phyloP scores from a whole-genome alignment of 805 yeast genomes.

The Deakozyma indianensis region DNA sequence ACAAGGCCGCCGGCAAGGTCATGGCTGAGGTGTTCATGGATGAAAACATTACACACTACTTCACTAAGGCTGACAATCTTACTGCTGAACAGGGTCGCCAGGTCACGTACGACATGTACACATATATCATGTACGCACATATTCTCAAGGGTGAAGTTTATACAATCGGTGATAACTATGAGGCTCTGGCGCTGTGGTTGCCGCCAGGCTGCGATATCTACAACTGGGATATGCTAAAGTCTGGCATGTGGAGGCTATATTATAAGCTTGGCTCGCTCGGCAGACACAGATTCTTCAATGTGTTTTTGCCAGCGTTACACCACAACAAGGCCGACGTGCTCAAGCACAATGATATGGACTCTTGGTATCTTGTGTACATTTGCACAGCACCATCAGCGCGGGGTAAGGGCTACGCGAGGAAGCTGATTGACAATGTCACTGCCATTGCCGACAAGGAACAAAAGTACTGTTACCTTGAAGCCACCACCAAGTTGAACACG shows the following conservation, averaged over 20 bases:
- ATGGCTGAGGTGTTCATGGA: conserved; percentile 38
- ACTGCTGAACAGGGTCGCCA: conserved; percentile 23
- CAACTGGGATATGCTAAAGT: conserved; percentile 11
- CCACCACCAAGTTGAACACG: conserved; percentile 40
- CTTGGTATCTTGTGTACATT: conserved; percentile 47
- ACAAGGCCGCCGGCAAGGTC: conserved; percentile 40
- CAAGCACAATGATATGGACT: conserved; percentile 24
- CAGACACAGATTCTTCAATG: conserved; percentile 35
- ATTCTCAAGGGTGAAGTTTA: conserved; percentile 36
- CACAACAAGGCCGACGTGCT: conserved; percentile 30
- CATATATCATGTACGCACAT: conserved; percentile 37
- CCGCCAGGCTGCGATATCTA: conserved; percentile 16
- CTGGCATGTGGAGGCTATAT: conserved; percentile 23
- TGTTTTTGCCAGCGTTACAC: conserved; percentile 33
- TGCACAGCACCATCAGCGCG: conserved; percentile 44
- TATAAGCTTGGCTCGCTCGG: conserved; percentile 27
- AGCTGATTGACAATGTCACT: conserved; percentile 35
- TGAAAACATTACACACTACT: conserved; percentile 38
- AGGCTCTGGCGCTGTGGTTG: conserved; percentile 27
- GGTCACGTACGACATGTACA: conserved; percentile 37
- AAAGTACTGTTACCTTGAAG: conserved; percentile 35
- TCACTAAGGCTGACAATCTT: conserved; percentile 29
- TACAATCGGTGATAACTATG: conserved; percentile 31
- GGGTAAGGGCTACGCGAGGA: conserved; percentile 44
- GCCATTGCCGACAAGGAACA: conserved; percentile 25